phyloP scores from a whole-genome alignment of 257 asterid species.

The Solanum virginianum region DNA sequence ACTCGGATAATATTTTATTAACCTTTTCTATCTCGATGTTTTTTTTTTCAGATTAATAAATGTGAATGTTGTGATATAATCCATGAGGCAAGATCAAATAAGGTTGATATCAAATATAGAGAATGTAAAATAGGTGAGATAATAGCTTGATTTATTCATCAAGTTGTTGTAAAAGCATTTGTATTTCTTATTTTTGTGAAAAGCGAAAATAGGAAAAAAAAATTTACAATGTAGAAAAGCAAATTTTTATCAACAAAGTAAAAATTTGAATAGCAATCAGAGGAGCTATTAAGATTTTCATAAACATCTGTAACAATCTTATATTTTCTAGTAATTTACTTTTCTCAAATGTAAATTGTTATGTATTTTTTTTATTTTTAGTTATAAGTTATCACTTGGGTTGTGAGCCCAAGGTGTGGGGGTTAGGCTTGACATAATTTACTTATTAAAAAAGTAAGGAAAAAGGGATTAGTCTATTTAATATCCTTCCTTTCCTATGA shows the following conservation, averaged over 20 bases:
- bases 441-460: too few species aligned
- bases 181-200: neutral
- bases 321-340: neutral
- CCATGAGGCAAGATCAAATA: neutral
- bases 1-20: neutral
- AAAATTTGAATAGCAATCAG: neutral
- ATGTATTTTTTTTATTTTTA: neutral
- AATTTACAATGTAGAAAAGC: too few species aligned
- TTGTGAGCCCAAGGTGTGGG: neutral
- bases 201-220: too few species aligned
- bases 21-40: neutral
- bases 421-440: too few species aligned
- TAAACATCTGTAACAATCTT: neutral
- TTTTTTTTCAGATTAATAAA: slow-evolving; percentile 8
- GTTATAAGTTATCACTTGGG: neutral
- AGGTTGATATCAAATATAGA: slow-evolving; percentile 4
- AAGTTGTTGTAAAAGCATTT: neutral
- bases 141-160: slow-evolving; percentile 4
- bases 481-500: too few species aligned
- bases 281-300: neutral
- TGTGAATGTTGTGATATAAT: slow-evolving; percentile 23
- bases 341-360: neutral
- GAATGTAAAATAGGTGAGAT: slow-evolving; percentile 14
- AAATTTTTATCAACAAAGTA: too few species aligned
- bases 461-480: too few species aligned